Base-by-base conservation (phyloP, 2,329 filamentous ascomycete species). In the Volutella citrinella region DNA sequence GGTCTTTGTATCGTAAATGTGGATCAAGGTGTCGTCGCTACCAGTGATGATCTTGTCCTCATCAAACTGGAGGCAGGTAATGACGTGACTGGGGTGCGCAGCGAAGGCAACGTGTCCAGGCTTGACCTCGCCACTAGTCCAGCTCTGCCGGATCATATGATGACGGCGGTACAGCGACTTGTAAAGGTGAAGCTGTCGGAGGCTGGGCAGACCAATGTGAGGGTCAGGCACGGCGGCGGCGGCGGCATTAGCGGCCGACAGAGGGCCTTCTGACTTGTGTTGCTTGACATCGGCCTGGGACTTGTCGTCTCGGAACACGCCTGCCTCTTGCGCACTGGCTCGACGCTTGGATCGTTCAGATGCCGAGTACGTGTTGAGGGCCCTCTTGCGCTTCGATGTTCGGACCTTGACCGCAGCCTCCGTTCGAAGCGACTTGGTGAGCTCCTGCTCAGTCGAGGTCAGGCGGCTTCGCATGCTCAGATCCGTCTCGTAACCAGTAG, bases 1-100 rank as follows among this genome's bases (percentile, higher is more conserved):
- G 1, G 90, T 96, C 65, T 93, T 94, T 10, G 93, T 97, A 56
- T 97, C 90, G 60, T 97, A 98, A 19, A 98, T 89, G 52, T 98
- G 90, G 53, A 98, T 98, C 43, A 96, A 82, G 5, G 90, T 95
- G 57, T 98, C 93, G 58, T 98, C 93, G 55, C 91, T 97, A 17
- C 93, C 93, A 3, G 93, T 98, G 48, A 98, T 76, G 48, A 98
- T 96, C 65, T 97, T 97, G 69, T 98, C 90, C 30, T 90, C 87
- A 55, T 98, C 93, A 52, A 98, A 98, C 59, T 98, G 90, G 34
- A 98, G 74, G 57, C 93, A 98, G 12, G 93, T 98, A 32, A 98
- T 95, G 42, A 98, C 93, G 65, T 97, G 91, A 20, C 88, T 82
- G 40, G 93, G 88, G 56, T 98, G 93, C 6, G 93, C 93, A n/a